Evolutionary conservation across 176 grass and related monocot species (phyloP), one percentile per base, ranked within the genome.

Genomic region (Areca catechu): DNA sequence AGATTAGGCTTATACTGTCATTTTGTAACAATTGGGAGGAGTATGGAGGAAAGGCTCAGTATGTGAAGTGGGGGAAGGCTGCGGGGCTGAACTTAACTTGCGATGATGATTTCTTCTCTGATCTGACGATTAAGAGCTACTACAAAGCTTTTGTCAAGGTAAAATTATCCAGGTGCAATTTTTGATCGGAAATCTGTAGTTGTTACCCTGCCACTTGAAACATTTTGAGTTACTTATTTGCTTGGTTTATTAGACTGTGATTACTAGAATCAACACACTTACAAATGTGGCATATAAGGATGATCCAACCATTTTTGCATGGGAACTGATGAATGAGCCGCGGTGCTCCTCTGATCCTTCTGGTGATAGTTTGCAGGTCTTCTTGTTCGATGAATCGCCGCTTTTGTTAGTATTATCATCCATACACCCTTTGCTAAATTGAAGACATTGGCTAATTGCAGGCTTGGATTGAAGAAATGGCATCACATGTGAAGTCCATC

Each of bases 401-500:
- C 34, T 14, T 43, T 43, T 3, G 2, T 43, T 43, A 14, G 34
- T 14, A 12, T 43, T 43, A 1, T 43, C 14, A 43, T 12, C 34
- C 34, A 12, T 9, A 12, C 1, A 43, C 34, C 34, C 34, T 43
- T 29, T 43, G 34, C 34, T 43, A 12, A 43, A 50, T 75, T 64
- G 3, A 80, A 76, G 6, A 51, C 7, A 22, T 4, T 12, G 5
- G 10, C 23, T 82, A 54, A 16, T 53, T 25, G 4, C 74, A 96
- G 83, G 83, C 68, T 77, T 96, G 86, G 86, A 88, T 96, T 75
- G 71, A 90, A 77, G 92, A 90, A 68, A 96, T 96, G 86, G 65
- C 64, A 19, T 50, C 68, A 56, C 74, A 82, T 62, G 86, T 90
- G 34, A 96, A 87, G 65, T 82, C 63, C 56, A 80, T 87, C 24